phyloP scores from a whole-genome alignment of 768 basidiomycete genomes.

The Amanita pallidorosea region DNA sequence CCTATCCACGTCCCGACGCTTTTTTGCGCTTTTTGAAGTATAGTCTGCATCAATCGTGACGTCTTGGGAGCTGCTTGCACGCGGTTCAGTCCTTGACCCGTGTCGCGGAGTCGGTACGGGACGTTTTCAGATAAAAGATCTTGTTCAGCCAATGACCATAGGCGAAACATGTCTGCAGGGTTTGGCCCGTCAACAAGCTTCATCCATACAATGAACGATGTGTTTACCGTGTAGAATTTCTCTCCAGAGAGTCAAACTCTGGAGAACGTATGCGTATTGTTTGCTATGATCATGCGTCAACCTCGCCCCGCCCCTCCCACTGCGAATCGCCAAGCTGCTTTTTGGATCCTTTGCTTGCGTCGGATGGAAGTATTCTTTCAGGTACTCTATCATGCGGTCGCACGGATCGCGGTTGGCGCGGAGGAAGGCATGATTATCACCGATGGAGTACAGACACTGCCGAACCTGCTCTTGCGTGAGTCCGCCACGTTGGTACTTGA shows the following conservation, averaged over 20 bases:
- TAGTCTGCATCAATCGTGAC: slow-evolving; percentile 82
- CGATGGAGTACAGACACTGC: slow-evolving; percentile 80
- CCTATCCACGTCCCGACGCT: slow-evolving; percentile 81
- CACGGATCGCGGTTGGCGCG: slow-evolving; percentile 83
- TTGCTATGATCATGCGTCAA: slow-evolving; percentile 77
- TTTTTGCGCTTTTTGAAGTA: slow-evolving; percentile 73
- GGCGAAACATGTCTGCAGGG: slow-evolving; percentile 70
- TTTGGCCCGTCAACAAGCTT: background rate
- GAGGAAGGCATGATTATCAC: slow-evolving; percentile 84
- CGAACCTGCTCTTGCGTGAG: slow-evolving; percentile 57
- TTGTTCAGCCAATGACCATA: slow-evolving; percentile 75
- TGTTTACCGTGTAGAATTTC: slow-evolving; percentile 71
- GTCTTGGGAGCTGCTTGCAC: slow-evolving; percentile 84
- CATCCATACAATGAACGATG: background rate
- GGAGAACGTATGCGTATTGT: slow-evolving; percentile 79
- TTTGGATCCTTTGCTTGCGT: slow-evolving; percentile 55
- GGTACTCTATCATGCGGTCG: slow-evolving; percentile 69
- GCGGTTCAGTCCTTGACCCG: slow-evolving; percentile 85
- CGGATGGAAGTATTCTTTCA: slow-evolving; percentile 72
- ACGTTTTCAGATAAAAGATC: slow-evolving; percentile 71
- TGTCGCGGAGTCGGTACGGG: slow-evolving; percentile 75
- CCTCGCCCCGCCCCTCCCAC: slow-evolving; percentile 70
- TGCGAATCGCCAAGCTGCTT: slow-evolving; percentile 66
- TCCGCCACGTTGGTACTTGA: slow-evolving; percentile 46
- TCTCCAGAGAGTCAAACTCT: slow-evolving; percentile 80